These are phyloP conservation scores for Globisporangium emineosum DNA, from an alignment of 352 stramenopile species.

Conservation along the genomic window DNA sequence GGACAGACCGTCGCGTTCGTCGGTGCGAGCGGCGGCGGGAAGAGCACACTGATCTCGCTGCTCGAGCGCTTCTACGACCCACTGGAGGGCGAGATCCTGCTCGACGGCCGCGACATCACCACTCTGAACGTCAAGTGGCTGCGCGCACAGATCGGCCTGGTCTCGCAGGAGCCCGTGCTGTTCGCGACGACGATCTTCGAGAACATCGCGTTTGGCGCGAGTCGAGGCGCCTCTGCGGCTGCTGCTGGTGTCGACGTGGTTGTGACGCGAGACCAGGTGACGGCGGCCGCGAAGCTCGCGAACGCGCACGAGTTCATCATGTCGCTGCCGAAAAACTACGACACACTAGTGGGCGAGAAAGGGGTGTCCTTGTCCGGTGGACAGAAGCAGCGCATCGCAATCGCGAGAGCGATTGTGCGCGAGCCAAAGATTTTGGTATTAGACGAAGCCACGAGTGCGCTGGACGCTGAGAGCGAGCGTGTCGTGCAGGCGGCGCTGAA, in stretches of 20 bases:
- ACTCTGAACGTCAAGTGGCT: conserved; percentile 79
- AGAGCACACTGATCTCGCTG: conserved; percentile 47
- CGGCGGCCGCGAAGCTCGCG: conserved; percentile 16
- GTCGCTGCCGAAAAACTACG: conserved; percentile 77
- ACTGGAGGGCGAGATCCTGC: conserved; percentile 52
- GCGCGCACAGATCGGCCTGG: conserved; percentile 60
- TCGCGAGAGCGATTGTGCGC: conserved; percentile 25
- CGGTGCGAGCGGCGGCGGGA: conserved; percentile 28
- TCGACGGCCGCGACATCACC: conserved; percentile 78
- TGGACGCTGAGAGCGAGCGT: conserved; percentile 32
- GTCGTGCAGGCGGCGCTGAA: conserved; percentile 39
- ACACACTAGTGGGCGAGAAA: conserved; percentile 42
- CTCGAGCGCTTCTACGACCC: conserved; percentile 91
- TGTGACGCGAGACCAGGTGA: conserved; percentile 12
- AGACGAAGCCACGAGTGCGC: conserved; percentile 25
- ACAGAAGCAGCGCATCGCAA: conserved; percentile 34
- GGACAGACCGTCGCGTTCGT: conserved; percentile 34
- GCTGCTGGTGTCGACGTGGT: conserved; percentile 16
- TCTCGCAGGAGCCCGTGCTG: conserved; percentile 87
- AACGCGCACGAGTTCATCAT: conserved; percentile 59
- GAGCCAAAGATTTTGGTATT: conserved; percentile 27
- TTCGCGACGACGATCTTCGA: conserved; percentile 88
- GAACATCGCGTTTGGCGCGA: conserved; percentile 85
- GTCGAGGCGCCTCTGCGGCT: conserved; percentile 5
- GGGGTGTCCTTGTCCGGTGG: conserved; percentile 32